Conservation (phyloP, 306 rosid genomes). For the Inga laurina region DNA sequence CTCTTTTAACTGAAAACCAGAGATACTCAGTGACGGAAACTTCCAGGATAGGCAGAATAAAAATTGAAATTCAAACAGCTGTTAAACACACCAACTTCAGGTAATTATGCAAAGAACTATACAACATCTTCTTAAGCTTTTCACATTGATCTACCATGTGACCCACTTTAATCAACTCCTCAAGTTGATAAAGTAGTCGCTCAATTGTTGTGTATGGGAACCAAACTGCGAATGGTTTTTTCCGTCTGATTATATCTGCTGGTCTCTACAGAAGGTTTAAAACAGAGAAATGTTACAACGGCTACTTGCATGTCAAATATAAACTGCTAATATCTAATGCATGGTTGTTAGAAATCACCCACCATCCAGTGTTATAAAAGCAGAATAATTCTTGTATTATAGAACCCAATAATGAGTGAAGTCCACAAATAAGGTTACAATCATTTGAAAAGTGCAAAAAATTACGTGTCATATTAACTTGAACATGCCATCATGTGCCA, state of each 20-base stretch:
- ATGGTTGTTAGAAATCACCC: neutral
- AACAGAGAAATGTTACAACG: neutral
- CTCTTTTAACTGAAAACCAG: constrained; percentile 53
- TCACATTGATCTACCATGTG: constrained; percentile 84
- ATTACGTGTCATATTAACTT: neutral
- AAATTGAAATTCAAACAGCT: neutral
- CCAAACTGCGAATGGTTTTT: constrained; percentile 82
- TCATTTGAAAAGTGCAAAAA: neutral
- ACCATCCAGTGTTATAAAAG: neutral
- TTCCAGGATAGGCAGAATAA: neutral
- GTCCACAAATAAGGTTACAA: neutral
- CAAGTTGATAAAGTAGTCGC: constrained; percentile 70
- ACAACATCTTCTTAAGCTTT: constrained; percentile 68
- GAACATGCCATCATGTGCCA: neutral
- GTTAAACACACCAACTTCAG: constrained; percentile 58
- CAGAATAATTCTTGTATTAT: neutral
- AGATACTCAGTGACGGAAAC: constrained; percentile 19
- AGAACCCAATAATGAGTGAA: neutral
- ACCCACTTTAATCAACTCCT: constrained; percentile 65
- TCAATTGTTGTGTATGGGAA: constrained; percentile 85
- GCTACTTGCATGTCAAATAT: constrained; percentile 10
- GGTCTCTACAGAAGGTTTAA: constrained; percentile 62
- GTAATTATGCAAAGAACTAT: constrained; percentile 67
- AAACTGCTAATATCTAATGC: neutral
- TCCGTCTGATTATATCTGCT: constrained; percentile 67